phyloP scores from a whole-genome alignment of 345 rosid genomes.

The Eutrema japonicum region DNA sequence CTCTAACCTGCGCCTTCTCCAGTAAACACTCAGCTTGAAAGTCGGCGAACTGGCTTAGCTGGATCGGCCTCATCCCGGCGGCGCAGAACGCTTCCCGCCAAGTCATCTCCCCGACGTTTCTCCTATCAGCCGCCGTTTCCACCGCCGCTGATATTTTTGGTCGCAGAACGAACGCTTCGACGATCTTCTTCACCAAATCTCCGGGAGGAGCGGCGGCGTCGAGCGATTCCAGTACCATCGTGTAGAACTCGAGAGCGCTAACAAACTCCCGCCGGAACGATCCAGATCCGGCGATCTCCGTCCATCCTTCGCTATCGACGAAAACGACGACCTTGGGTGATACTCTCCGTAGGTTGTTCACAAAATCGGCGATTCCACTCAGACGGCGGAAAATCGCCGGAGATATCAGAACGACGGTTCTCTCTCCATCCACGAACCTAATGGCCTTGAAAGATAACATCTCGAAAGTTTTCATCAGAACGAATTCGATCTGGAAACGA shows the following conservation, averaged over 20 bases:
- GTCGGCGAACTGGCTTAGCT: constrained; percentile 85
- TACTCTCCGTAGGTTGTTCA: constrained; percentile 56
- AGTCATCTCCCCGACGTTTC: constrained; percentile 50
- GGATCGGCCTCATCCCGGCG: constrained; percentile 81
- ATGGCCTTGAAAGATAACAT: constrained; percentile 74
- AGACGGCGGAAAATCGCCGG: constrained; percentile 68
- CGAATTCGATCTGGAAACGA: constrained; percentile 77
- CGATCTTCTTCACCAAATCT: constrained; percentile 61
- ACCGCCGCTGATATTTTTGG: constrained; percentile 69
- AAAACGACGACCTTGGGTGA: constrained; percentile 70
- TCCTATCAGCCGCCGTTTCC: constrained; percentile 52
- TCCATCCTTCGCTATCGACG: constrained; percentile 74
- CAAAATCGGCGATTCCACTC: constrained; percentile 51
- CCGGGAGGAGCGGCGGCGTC: constrained; percentile 69
- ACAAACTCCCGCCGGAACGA: constrained; percentile 80
- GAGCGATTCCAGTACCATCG: constrained; percentile 79
- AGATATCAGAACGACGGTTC: constrained; percentile 61
- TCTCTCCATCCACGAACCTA: constrained; percentile 72
- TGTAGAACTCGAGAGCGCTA: constrained; percentile 67
- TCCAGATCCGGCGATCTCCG: constrained; percentile 49
- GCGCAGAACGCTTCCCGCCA: constrained; percentile 77
- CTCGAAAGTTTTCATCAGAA: constrained; percentile 68
- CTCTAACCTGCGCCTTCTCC: constrained; percentile 73
- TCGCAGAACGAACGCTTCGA: constrained; percentile 60
- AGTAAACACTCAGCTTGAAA: constrained; percentile 78